Evolutionary conservation across 352 stramenopile species (phyloP), one percentile per base, ranked within the genome.

Genomic region (Phytophthora nicotianae): DNA sequence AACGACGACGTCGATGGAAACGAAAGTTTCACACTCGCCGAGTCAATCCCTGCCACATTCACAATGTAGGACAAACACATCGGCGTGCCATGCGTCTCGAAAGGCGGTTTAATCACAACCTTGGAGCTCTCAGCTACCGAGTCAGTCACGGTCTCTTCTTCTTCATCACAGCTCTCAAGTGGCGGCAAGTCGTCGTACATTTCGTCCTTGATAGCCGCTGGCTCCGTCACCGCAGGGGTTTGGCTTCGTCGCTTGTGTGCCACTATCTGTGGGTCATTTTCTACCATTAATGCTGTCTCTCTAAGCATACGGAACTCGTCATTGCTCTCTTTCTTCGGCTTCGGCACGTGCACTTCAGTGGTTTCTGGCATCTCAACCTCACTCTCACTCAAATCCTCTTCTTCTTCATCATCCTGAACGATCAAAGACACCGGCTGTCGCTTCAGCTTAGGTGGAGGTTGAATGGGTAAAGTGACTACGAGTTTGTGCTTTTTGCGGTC

Each of bases 381-480:
- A 41, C 4, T 9, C 1, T 70, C 49, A 21, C 62, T 49, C 17
- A 63, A 63, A 5, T 71, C 68, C 1, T 70, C 59, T 4, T 77
- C 62, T 8, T 70, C 68, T 0, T 78, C 68, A 4, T 86, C 69
- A 27, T 88, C 70, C 20, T 81, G 26, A 38, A 85, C 72, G 46
- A 69, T 50, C 42, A 86, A 49, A 14, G 65, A 68, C 10, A 76
- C 48, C 0, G 56, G 58, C 46, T 68, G 61, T 13, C 60, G 49
- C 35, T 70, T 68, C 8, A 56, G 65, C 9, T 65, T 66, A 3
- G 74, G 46, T 7, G 80, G 85, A 4, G 86, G 78, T 16, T 87
- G 72, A 24, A 97, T 86, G 0, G 88, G 88, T 38, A 97, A 62
- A 26, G 87, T 95, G 11, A 97, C 81, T 3, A 91, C 58, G 1